Percentiles rank a stretch among this genome's conserved stretches.
phyloP scores from a whole-genome alignment of 257 asterid genomes.

The Nicotiana attenuata region DNA sequence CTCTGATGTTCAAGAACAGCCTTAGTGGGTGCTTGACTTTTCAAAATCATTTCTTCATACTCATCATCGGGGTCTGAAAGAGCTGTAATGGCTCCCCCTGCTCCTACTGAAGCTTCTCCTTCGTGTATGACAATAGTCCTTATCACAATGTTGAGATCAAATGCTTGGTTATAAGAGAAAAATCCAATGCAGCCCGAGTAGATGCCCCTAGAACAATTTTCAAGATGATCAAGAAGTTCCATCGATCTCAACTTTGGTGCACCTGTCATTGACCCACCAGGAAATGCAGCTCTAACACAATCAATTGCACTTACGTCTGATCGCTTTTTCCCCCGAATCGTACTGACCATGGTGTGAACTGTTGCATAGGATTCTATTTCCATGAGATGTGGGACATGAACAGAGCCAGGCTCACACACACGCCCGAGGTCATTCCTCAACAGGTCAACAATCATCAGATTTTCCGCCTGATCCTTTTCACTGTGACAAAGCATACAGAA shows the following conservation, averaged over 20 bases:
- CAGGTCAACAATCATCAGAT: constrained; percentile 95
- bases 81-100: constrained; percentile 94
- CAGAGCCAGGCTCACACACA: constrained; percentile 96
- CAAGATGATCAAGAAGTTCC: constrained; percentile 87
- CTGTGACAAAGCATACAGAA: constrained; percentile 29
- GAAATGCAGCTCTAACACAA: constrained; percentile 85
- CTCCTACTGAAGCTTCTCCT: constrained; percentile 82
- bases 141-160: constrained; percentile 89
- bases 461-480: constrained; percentile 99
- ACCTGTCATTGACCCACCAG: constrained; percentile 99
- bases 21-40: constrained; percentile 72
- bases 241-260: constrained; percentile 96
- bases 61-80: constrained; percentile 78
- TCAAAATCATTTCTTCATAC: constrained; percentile 88
- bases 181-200: constrained; percentile 96
- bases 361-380: constrained; percentile 91
- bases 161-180: constrained; percentile 81
- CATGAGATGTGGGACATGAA: constrained; percentile 90
- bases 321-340: constrained; percentile 66
- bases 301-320: constrained; percentile 56
- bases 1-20: constrained; percentile 46
- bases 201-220: constrained; percentile 75
- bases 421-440: constrained; percentile 94
- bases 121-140: constrained; percentile 65
- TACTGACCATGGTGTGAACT: constrained; percentile 97